A percentile compares a stretch with the other conserved stretches of the same genome.
Conservation (phyloP, 768 basidiomycete species). For the Mycena vitilis region DNA sequence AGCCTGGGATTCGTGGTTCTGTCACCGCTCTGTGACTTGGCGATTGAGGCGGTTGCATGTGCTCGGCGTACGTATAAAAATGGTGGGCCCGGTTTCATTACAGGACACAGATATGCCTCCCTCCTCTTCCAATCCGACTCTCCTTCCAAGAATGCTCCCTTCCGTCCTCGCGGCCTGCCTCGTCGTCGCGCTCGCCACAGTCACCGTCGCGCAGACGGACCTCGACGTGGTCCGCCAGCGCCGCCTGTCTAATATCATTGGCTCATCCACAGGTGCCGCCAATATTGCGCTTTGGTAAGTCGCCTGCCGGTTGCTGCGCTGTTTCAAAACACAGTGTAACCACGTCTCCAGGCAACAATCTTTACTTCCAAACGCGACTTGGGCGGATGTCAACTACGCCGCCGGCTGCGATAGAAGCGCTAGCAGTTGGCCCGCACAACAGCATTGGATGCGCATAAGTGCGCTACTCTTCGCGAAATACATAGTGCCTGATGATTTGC, state of each 20-base stretch:
- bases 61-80: not conserved
- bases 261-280: constrained; percentile 52
- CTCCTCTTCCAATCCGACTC: not conserved
- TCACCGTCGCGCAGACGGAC: constrained; percentile 38
- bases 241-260: constrained; percentile 54
- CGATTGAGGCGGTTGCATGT: not conserved
- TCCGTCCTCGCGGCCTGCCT: not conserved
- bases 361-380: constrained; percentile 51
- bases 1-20: not conserved
- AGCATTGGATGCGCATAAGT: constrained; percentile 63
- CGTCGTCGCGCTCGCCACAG: constrained; percentile 12
- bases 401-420: constrained; percentile 62
- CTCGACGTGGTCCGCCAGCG: constrained; percentile 51
- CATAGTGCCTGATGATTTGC: not conserved
- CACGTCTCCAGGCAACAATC: constrained; percentile 43
- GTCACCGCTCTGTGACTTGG: constrained; percentile 5
- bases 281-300: constrained; percentile 51
- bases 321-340: not conserved
- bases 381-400: constrained; percentile 64
- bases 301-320: not conserved
- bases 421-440: constrained; percentile 70
- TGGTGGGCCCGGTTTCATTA: not conserved
- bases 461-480: constrained; percentile 20
- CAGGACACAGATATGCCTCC: not conserved
- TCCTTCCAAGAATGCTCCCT: not conserved